Base-by-base conservation (phyloP, 208 protist genomes). In the Herpetomonas samuelpessoai region DNA sequence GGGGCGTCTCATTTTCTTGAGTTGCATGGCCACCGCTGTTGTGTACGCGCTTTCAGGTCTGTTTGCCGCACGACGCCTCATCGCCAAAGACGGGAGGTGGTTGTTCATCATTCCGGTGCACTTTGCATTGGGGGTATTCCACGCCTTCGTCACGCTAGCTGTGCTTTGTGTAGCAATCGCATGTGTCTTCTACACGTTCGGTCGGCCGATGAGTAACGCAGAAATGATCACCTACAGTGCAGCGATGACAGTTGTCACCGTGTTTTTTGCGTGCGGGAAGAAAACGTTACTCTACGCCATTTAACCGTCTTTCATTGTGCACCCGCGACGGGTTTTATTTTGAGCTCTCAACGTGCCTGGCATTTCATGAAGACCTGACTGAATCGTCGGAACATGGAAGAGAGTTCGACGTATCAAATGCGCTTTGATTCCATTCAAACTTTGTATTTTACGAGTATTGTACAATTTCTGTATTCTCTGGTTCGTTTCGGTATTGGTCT, bases 241-340 rank as follows among this genome's bases (percentile, higher is more conserved):
- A 46, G 67, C 88, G 27, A 83, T 95, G 76, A 66, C 80, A 3
- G 51, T 81, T n/a, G 49, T 85, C 39, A 89, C 74, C 0, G 44
- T 88, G 26, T 92, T 87, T 54, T 89, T 95, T 68, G 74, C 88
- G 0, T 74, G 65, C n/a, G 84, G 85, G 6, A 66, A 76, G 10
- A 84, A 77, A 58, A 71, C 82, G 3, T 73, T 89, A n/a, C 39
- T 92, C 18, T 91, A 92, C 67, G 72, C 79, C 14, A 48, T 95
- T 2, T 93, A 48, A 83, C 2, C 0, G 1, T 51, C 22, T n/a
- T n/a, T n/a, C n/a, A n/a, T n/a, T n/a, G n/a, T n/a, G n/a, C n/a
- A n/a, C n/a, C n/a, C n/a, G n/a, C n/a, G n/a, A n/a, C n/a, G n/a
- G n/a, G n/a, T n/a, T n/a, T n/a, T n/a, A n/a, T n/a, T n/a, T n/a